Conservation (phyloP, 164 flowering plant genomes). For the Dillenia suffruticosa region DNA sequence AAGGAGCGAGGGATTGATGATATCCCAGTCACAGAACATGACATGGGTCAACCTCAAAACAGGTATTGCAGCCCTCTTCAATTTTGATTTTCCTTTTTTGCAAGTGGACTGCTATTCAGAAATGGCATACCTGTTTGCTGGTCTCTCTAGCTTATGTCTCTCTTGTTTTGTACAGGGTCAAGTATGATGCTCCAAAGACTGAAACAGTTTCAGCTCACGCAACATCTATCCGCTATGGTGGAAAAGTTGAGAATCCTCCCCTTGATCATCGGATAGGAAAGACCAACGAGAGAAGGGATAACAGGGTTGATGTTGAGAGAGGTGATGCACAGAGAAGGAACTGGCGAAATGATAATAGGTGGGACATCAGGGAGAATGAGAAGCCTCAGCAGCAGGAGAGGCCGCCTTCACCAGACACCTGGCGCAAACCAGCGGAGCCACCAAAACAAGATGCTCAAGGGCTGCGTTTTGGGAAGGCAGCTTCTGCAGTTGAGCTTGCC, state of each 20-base stretch:
- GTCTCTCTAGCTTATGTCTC: conserved; percentile 6
- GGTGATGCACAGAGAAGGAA: conserved; percentile 52
- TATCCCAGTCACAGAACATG: conserved; percentile 34
- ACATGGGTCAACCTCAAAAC: conserved; percentile 33
- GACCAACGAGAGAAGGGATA: conserved; percentile 47
- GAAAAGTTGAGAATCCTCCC: conserved; percentile 31
- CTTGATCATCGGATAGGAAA: conserved; percentile 42
- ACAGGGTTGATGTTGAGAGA: conserved; percentile 34
- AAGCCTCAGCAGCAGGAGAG: conserved; percentile 56
- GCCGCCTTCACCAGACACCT: conserved; percentile 72
- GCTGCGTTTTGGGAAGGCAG: conserved; percentile 42
- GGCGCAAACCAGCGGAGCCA: conserved; percentile 71
- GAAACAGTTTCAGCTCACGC: conserved; percentile 30
- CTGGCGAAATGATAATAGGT: conserved; percentile 51
- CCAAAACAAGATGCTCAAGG: conserved; percentile 22
- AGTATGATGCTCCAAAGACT: conserved; percentile 30
- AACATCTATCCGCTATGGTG: conserved; percentile 24
- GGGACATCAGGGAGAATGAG: conserved; percentile 38
- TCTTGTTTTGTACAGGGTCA: conserved; percentile 23
- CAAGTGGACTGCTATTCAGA: background rate
- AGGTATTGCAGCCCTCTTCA: conserved; percentile 32
- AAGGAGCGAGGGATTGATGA: conserved; percentile 77
- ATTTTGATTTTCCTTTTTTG: background rate
- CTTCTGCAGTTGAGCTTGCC: conserved; percentile 81
- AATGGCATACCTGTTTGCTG: background rate